Evolutionary conservation across 2,329 filamentous ascomycete genomes (phyloP), one percentile per base, ranked within the genome.

Genomic region (Pestalotiopsis sp.): DNA sequence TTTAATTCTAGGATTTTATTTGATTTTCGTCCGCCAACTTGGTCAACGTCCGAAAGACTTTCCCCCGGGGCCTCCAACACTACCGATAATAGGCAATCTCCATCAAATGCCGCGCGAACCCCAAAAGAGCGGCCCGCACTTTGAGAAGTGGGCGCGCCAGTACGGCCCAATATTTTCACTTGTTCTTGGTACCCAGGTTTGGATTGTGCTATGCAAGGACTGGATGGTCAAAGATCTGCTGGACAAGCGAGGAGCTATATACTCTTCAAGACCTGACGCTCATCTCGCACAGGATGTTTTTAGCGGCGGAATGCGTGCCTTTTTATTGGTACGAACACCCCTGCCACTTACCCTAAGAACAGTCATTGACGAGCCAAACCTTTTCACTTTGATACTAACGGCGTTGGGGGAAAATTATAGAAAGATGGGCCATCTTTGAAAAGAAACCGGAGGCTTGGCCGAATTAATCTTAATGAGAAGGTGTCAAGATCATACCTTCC

Each of bases 131-230:
- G 80, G 84, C 66, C 67, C 81, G 0, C 81, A 85, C 61, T 84
- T 84, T 56, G 71, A 81, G 38, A 81, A 83, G 70, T 86, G 84
- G 85, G 81, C 83, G 0, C 69, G 80, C 7, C 76, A 84, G 69
- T 86, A 86, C 22, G 64, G 62, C 0, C 83, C 84, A 0, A 73
- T 88, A 0, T 87, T 84, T 72, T 84, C 80, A 0, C 75, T 88
- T 1, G 84, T 86, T 1, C 75, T 87, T 0, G 85, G 86, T 0
- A 82, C 82, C 0, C 79, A 82, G 55, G 75, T 78, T 4, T 74
- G 85, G 70, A 76, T 88, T n/a, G 81, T 88, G 0, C 73, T 88
- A 0, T 82, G 78, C 0, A 81, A 79, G 0, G 80, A 82, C 35
- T 68, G 78, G 63, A 80, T 78, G 0, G 79, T 87, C 35, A 86